A percentile compares a stretch with the other conserved stretches of the same genome.
Conservation (phyloP, 2,329 filamentous ascomycete genomes). For the Cryphonectria japonica region DNA sequence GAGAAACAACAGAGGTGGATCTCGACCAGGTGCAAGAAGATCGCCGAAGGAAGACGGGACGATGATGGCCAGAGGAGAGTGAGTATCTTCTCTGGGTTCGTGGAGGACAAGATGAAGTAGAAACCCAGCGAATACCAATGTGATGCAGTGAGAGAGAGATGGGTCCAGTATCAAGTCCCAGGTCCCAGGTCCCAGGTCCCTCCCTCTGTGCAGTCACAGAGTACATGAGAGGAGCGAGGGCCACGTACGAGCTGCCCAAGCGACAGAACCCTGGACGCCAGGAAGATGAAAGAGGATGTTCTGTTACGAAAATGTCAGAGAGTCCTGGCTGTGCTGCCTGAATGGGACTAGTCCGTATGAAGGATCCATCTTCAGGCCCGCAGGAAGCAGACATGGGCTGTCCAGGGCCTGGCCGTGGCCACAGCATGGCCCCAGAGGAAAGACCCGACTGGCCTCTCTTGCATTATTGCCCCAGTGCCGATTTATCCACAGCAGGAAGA, state of each 20-base stretch:
- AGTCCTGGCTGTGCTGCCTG: conserved; percentile 21
- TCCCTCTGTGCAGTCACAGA: too few relatives aligned
- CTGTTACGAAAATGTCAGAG: conserved; percentile 28
- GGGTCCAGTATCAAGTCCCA: conserved; percentile 11
- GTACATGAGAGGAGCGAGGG: background rate
- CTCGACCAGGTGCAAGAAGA: conserved; percentile 13
- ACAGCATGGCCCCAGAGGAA: background rate
- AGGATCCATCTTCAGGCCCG: background rate
- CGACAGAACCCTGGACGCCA: conserved; percentile 5
- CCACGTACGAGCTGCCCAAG: background rate
- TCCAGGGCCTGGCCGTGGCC: background rate
- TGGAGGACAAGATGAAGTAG: conserved; percentile 23
- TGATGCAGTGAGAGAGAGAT: conserved; percentile 17
- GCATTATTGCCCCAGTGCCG: background rate
- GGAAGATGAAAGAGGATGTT: conserved; percentile 10
- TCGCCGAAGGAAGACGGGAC: conserved; percentile 23
- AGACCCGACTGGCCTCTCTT: background rate
- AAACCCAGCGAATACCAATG: conserved; percentile 22
- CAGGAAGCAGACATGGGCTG: background rate
- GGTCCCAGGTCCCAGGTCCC: too few relatives aligned
- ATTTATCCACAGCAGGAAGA: background rate
- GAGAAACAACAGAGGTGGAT: conserved; percentile 18
- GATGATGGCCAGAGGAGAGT: conserved; percentile 16
- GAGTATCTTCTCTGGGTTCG: background rate
- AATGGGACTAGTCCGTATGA: conserved; percentile 13